Base-by-base conservation (phyloP, 129 eudicot genomes). In the Saussurea involucrata region DNA sequence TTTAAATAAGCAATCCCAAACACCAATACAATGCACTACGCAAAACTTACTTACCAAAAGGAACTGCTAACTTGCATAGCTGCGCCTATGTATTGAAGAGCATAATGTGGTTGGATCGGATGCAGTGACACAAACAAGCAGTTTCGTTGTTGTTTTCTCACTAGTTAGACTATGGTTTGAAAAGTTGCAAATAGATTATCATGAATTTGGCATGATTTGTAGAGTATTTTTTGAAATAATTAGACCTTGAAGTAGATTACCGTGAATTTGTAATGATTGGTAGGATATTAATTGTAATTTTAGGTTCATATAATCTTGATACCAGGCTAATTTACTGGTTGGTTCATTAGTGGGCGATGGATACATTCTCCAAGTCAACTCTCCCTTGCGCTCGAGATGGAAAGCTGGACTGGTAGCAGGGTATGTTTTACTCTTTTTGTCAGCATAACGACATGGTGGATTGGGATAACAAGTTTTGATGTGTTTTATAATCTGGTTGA, bases 271-370 rank as follows among this genome's bases (percentile, higher is more conserved):
- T 40, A 3, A 4, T 69, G 20, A 55, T 69, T 68, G 34, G 49
- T n/a, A 15, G 63, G 67, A 46, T 75, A 44, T 68, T 68, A 70
- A 67, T 80, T 83, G 75, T 81, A 78, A 77, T 73, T 86, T 71
- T 87, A 74, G 71, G 74, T 76, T 72, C 66, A 83, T 78, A 79
- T 76, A 68, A 80, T 82, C 83, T 87, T 93, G 90, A 91, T 82
- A 86, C 77, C 89, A 77, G 86, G 90, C 77, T 87, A 79, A 66
- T 89, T 89, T 87, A 79, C 91, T 87, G 81, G 87, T 89, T 83
- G 85, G 79, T 95, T 90, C 86, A 85, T 84, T 92, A 95, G 99
- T 90, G 97, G 88, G 27, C 89, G 90, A 75, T 95, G 96, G 97
- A 15, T 88, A 66, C 65, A 85, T 36, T 81, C 97, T 81, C 87